phyloP scores from a whole-genome alignment of 805 yeast species.

The Hanseniaspora meyeri region DNA sequence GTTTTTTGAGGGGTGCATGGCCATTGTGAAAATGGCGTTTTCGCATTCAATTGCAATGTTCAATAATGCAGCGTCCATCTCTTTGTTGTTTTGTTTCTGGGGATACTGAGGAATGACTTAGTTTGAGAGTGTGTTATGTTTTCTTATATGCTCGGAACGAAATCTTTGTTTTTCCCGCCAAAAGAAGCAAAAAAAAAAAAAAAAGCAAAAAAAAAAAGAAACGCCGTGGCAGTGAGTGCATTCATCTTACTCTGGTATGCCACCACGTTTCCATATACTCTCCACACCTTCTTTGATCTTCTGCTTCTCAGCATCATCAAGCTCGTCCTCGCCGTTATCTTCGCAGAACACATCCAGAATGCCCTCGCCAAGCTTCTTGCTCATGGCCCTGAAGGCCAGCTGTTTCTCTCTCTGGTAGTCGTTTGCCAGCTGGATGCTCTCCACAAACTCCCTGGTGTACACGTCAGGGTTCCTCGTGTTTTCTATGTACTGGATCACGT shows the following conservation, averaged over 20 bases:
- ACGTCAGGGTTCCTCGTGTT: slow-evolving; percentile 96
- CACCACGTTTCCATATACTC: slow-evolving; percentile 8
- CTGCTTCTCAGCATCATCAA: neutral
- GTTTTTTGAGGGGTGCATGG: slow-evolving; percentile 65
- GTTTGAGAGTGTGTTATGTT: neutral
- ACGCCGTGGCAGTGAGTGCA: neutral
- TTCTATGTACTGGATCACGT: slow-evolving; percentile 82
- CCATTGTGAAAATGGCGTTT: slow-evolving; percentile 45
- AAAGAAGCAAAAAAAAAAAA: too few relatives aligned
- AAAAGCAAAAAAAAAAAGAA: neutral
- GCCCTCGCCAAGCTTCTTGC: slow-evolving; percentile 56
- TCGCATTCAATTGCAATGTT: slow-evolving; percentile 42
- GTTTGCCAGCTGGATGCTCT: slow-evolving; percentile 79
- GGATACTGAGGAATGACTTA: too few relatives aligned
- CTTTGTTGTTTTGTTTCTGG: too few relatives aligned
- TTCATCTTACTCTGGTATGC: neutral
- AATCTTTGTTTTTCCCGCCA: too few relatives aligned
- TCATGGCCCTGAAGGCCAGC: slow-evolving; percentile 50
- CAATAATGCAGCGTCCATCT: slow-evolving; percentile 22
- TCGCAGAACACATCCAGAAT: slow-evolving; percentile 63
- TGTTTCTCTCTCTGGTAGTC: slow-evolving; percentile 80
- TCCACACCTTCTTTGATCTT: neutral
- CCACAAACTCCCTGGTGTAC: slow-evolving; percentile 91
- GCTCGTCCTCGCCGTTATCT: neutral
- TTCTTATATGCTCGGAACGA: too few relatives aligned